These are phyloP conservation scores for Thraustotheca clavata DNA, from an alignment of 352 stramenopile genomes.

Conservation along the genomic window DNA sequence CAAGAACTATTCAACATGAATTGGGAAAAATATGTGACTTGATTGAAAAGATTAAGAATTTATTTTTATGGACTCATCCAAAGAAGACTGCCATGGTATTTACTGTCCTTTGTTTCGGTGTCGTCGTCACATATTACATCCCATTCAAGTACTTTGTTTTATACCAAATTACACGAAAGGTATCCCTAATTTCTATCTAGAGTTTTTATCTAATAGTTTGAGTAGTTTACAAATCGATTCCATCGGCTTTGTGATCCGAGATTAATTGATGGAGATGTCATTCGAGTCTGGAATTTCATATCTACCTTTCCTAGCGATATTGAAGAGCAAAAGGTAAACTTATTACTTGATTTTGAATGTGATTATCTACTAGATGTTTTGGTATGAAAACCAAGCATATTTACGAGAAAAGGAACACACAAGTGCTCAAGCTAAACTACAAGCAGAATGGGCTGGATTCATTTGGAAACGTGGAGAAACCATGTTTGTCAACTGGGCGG, in stretches of 20 bases:
- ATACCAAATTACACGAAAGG: conserved; percentile 26
- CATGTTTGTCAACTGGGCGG: conserved; percentile 27
- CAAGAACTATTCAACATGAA: conserved; percentile 32
- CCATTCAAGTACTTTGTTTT: conserved; percentile 27
- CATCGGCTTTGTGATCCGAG: conserved; percentile 23
- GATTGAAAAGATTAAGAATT: conserved; percentile 30
- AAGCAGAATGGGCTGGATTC: conserved; percentile 29
- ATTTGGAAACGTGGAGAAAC: conserved; percentile 27
- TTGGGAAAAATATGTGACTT: conserved; percentile 28
- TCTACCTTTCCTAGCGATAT: conserved; percentile 31
- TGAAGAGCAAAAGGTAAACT: conserved; percentile 27
- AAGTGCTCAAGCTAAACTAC: conserved; percentile 28
- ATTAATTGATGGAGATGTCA: conserved; percentile 24
- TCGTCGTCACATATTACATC: conserved; percentile 24
- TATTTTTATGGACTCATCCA: conserved; percentile 35
- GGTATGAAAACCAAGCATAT: conserved; percentile 28
- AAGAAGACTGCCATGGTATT: conserved; percentile 29
- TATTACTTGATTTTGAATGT: not conserved
- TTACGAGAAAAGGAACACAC: conserved; percentile 29
- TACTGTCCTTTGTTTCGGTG: not conserved
- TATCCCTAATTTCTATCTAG: conserved; percentile 9
- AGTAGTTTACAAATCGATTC: conserved; percentile 32
- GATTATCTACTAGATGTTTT: conserved; percentile 26
- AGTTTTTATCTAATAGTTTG: not conserved
- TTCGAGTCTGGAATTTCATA: conserved; percentile 30